Percentiles rank a stretch among this genome's conserved stretches.
These are phyloP conservation scores for Phytophthora brassicae DNA, from an alignment of 352 stramenopile species.

Conservation along the genomic window DNA sequence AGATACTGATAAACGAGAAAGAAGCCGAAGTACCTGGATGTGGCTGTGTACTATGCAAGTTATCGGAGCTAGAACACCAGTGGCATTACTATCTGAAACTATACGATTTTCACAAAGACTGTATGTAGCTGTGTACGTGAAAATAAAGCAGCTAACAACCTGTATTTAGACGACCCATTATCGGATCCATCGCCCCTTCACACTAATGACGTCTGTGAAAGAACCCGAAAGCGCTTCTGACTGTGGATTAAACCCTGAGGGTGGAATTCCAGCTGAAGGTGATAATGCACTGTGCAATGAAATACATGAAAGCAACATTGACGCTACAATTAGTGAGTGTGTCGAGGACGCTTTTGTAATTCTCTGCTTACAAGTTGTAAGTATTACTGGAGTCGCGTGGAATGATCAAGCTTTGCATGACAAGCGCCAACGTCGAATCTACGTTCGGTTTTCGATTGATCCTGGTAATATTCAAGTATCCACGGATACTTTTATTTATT, in stretches of 20 bases:
- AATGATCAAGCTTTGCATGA: not conserved
- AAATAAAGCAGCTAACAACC: not conserved
- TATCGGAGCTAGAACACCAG: constrained; percentile 27
- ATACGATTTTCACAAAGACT: constrained; percentile 37
- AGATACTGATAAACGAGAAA: constrained; percentile 52
- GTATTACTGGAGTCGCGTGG: not conserved
- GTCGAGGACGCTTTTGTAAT: not conserved
- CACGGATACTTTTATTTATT: not conserved
- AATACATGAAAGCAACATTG: not conserved
- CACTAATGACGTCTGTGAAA: constrained; percentile 11
- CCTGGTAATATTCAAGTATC: not conserved
- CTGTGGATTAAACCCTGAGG: not conserved
- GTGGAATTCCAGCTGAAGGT: constrained; percentile 1
- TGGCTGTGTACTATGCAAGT: constrained; percentile 21
- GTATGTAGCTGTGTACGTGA: constrained; percentile 12
- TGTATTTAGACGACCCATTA: constrained; percentile 17
- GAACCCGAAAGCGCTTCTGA: not conserved
- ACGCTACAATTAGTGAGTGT: not conserved
- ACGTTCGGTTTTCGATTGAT: not conserved
- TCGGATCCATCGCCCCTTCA: constrained; percentile 19
- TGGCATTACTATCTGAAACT: constrained; percentile 40
- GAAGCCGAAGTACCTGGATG: constrained; percentile 32
- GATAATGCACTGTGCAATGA: not conserved
- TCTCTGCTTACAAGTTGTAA: not conserved
- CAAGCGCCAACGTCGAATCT: not conserved